Conservation (phyloP, 352 stramenopile species). For the Phytophthora agathidicida region DNA sequence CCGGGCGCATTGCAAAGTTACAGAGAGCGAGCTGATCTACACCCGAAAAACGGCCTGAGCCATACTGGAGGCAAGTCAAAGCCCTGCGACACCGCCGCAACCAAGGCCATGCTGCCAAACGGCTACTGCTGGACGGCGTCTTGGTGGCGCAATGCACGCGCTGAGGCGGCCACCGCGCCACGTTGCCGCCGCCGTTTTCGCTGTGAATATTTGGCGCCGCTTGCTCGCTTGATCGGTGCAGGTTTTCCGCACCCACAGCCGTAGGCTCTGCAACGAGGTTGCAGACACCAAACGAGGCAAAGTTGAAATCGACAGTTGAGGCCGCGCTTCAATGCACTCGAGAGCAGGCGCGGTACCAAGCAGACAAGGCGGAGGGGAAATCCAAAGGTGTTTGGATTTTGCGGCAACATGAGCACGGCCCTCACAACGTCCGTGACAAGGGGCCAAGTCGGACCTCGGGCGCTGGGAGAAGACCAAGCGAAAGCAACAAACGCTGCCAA, state of each 20-base stretch:
- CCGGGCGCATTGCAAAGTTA: constrained; percentile 18
- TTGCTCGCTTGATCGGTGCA: constrained; percentile 9
- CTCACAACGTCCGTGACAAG: too few species aligned
- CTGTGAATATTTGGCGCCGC: constrained; percentile 26
- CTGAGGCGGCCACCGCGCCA: background rate
- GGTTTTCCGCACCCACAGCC: constrained; percentile 16
- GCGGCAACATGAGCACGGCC: constrained; percentile 2
- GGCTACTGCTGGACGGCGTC: background rate
- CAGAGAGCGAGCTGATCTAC: constrained; percentile 14
- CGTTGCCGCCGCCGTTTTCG: constrained; percentile 3
- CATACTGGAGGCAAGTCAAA: constrained; percentile 7
- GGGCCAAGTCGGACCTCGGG: too few species aligned
- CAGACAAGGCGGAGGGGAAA: constrained; percentile 26
- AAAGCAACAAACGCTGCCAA: too few species aligned
- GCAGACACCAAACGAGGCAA: constrained; percentile 22
- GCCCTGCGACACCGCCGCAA: constrained; percentile 3
- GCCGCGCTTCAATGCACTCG: constrained; percentile 13
- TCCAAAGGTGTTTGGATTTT: constrained; percentile 19
- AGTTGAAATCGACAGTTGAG: constrained; percentile 26
- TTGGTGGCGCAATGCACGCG: too few species aligned
- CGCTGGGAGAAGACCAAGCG: too few species aligned
- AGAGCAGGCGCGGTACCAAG: constrained; percentile 23
- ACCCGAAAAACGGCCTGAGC: constrained; percentile 1
- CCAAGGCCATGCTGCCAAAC: constrained; percentile 1
- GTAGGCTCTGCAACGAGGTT: constrained; percentile 4